Base-by-base conservation (phyloP, 1,139 yeast genomes). In the Yamadazyma sp. region DNA sequence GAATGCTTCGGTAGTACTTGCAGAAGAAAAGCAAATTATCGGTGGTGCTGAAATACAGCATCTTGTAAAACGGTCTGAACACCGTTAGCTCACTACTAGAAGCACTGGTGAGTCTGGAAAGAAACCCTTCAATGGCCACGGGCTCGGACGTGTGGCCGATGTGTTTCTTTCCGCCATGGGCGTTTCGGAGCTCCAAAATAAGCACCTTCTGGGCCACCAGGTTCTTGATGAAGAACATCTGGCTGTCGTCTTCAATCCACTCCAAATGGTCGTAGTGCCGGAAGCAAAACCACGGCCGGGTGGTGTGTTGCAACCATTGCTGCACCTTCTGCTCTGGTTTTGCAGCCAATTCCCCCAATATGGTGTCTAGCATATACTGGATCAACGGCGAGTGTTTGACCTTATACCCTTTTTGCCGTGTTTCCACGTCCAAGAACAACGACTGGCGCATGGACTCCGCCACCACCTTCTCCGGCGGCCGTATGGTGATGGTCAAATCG, bases 211-310 rank as follows among this genome's bases (percentile, higher is more conserved):
- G 41, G 18, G 59, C 45, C 3, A 68, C 51, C 25, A 57, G 62
- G 37, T 65, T 58, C 40, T 61, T 61, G 23, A 66, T 48, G 39
- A 48, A 58, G 20, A 81, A 66, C 4, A 70, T 49, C 38, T 78
- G 76, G 29, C 73, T 66, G 32, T 73, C 70, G 30, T 80, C 82
- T 34, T 70, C 58, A 8, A 81, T 61, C 96, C 96, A 88, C 49
- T 86, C 94, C 10, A 87, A 52, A 25, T 89, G 64, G 55, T 87
- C 96, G 53, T 82, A 86, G 35, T 76, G 67, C 44, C 80, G 76
- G 70, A 85, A 51, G 75, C 84, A 56, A 70, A 73, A 43, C 86
- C 87, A 53, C 49, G 69, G 57, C 20, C 40, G 25, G n/a, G 26
- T 18, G 14, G 41, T 12, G 6, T 25, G 12, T 3, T 41, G 11